A percentile compares a stretch with the other conserved stretches of the same genome.
phyloP scores from a whole-genome alignment of 768 basidiomycete species.

The Serendipita sp. region DNA sequence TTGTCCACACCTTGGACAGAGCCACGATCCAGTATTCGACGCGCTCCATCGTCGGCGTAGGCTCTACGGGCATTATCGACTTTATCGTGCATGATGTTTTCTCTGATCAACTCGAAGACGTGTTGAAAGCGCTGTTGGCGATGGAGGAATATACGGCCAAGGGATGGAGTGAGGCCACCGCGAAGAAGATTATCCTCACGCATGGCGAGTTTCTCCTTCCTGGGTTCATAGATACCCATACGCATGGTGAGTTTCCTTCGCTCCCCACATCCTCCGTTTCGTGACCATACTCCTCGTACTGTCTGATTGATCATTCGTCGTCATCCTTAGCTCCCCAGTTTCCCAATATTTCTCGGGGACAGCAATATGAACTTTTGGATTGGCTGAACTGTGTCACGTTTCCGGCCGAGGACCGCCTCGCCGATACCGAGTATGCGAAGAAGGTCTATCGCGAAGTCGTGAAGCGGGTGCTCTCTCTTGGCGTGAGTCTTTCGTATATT shows the following conservation, averaged over 20 bases:
- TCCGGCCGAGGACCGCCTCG: constrained; percentile 69
- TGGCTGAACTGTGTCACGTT: constrained; percentile 82
- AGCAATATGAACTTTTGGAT: constrained; percentile 72
- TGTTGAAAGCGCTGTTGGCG: constrained; percentile 19
- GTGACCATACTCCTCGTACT: constrained; percentile 8
- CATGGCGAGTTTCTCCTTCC: constrained; percentile 58
- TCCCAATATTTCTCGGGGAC: constrained; percentile 57
- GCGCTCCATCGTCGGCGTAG: constrained; percentile 40
- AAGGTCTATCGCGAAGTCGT: constrained; percentile 59
- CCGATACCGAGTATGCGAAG: constrained; percentile 51
- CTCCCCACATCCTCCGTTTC: too few relatives aligned
- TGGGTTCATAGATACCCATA: constrained; percentile 85
- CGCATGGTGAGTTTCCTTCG: constrained; percentile 34
- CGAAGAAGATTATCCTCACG: constrained; percentile 25
- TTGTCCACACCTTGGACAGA: background rate
- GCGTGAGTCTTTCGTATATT: constrained; percentile 35
- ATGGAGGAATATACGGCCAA: constrained; percentile 36
- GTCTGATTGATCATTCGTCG: background rate
- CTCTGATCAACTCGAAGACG: constrained; percentile 15
- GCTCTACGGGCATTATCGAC: constrained; percentile 38
- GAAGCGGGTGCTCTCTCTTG: constrained; percentile 48
- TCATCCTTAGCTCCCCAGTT: constrained; percentile 66
- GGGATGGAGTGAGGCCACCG: constrained; percentile 27
- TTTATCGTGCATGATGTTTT: constrained; percentile 54
- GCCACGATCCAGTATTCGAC: constrained; percentile 24